Conservation (phyloP, 2,329 filamentous ascomycete genomes). For the Beauveria sp. region DNA sequence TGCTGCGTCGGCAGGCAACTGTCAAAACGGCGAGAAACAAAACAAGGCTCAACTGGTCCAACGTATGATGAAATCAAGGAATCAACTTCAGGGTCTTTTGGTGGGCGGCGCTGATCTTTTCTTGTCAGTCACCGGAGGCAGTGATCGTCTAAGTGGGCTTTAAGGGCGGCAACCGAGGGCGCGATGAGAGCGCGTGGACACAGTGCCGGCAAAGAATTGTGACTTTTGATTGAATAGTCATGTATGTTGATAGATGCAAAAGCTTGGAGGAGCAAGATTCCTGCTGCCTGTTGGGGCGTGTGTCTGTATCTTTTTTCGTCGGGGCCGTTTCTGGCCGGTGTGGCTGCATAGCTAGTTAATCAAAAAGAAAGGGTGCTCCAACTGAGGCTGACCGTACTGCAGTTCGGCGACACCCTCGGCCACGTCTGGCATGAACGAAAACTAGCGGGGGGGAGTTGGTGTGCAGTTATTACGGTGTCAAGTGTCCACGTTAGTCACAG, state of each 20-base stretch:
- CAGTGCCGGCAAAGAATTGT: neutral
- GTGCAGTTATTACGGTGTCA: neutral
- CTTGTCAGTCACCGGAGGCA: neutral
- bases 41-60: neutral
- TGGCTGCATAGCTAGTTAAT: slow-evolving; percentile 7
- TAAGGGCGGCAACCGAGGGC: neutral
- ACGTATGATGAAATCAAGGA: slow-evolving; percentile 1
- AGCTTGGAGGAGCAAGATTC: neutral
- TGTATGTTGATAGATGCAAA: neutral
- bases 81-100: slow-evolving; percentile 5
- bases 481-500: neutral
- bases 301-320: neutral
- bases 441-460: neutral
- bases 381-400: neutral
- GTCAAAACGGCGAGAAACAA: neutral
- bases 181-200: neutral
- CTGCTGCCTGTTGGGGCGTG: neutral
- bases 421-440: neutral
- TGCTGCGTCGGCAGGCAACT: neutral
- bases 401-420: slow-evolving; percentile 1
- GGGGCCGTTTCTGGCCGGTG: slow-evolving; percentile 3
- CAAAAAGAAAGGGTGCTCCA: neutral
- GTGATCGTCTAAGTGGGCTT: slow-evolving; percentile 9
- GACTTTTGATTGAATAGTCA: neutral
- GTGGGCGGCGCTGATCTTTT: slow-evolving; percentile 7